Evolutionary conservation across 305 asterid genomes (phyloP).

Genomic region (Nicotiana rustica): DNA sequence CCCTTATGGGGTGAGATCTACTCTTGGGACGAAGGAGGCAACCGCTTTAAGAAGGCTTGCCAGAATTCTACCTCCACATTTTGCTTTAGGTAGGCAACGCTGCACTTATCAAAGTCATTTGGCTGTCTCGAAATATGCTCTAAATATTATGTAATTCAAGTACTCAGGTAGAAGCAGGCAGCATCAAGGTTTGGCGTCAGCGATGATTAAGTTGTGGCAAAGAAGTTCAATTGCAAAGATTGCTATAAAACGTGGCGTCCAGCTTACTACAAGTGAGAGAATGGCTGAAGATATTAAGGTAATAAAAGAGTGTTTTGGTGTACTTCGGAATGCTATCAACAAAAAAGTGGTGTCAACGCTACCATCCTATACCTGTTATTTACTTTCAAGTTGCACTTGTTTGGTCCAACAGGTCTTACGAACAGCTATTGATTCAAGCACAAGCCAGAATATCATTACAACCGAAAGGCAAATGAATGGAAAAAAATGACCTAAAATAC

Average conservation of each 20-base stretch:
- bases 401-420: background rate
- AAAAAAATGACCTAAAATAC: background rate
- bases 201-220: slow-evolving; percentile 94
- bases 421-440: background rate
- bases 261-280: slow-evolving; percentile 95
- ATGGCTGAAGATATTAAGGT: slow-evolving; percentile 99
- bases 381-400: slow-evolving; percentile 16
- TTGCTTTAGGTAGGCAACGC: slow-evolving; percentile 75
- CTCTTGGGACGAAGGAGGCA: slow-evolving; percentile 71
- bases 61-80: slow-evolving; percentile 90
- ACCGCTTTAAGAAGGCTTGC: slow-evolving; percentile 91
- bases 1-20: slow-evolving; percentile 89
- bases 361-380: background rate
- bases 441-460: slow-evolving; percentile 1
- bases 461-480: background rate
- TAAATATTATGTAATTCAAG: slow-evolving; percentile 30
- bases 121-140: slow-evolving; percentile 34
- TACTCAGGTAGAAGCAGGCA: slow-evolving; percentile 96
- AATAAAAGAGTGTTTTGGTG: slow-evolving; percentile 30
- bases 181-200: slow-evolving; percentile 95
- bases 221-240: slow-evolving; percentile 87
- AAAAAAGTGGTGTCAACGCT: background rate
- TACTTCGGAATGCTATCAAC: background rate
- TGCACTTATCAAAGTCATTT: slow-evolving; percentile 37
- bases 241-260: slow-evolving; percentile 95